A percentile compares a stretch with the other conserved stretches of the same genome.
Evolutionary conservation across 225 moss, liverwort and hornwort species (phyloP).

Genomic region (Thuidium tamariscinum): DNA sequence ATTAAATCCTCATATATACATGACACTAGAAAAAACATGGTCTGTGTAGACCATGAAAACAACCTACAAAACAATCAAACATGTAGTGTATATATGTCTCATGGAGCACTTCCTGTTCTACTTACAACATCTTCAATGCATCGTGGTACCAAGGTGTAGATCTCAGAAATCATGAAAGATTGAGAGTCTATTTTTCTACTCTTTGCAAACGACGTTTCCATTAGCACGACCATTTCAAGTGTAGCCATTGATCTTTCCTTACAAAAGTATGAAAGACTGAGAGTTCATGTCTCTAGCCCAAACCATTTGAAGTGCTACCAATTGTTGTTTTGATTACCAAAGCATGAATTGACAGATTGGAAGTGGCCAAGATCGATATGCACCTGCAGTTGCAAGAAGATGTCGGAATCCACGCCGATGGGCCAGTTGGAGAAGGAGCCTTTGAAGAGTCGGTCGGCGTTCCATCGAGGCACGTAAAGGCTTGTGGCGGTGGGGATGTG

Average conservation of each 20-base stretch:
- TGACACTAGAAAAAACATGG: no score
- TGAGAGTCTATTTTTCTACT: background rate
- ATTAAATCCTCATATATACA: no score
- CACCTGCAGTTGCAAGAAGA: conserved; percentile 49
- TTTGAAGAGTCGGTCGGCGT: conserved; percentile 30
- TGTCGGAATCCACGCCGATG: conserved; percentile 37
- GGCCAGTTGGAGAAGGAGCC: conserved; percentile 87
- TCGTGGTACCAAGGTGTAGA: background rate
- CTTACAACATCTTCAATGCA: background rate
- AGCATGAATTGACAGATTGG: background rate
- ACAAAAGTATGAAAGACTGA: background rate
- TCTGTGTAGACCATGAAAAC: no score
- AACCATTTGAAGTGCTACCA: background rate
- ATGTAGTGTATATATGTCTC: no score
- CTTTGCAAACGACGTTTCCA: background rate
- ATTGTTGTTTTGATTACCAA: background rate
- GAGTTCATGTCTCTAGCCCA: background rate
- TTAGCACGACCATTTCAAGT: background rate
- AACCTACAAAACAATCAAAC: no score
- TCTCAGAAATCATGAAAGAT: background rate
- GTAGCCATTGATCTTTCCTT: background rate
- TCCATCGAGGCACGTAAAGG: conserved; percentile 56
- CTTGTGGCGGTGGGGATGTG: conserved; percentile 29
- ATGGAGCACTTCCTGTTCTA: background rate
- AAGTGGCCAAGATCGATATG: background rate